Evolutionary conservation across 352 stramenopile genomes (phyloP).

Genomic region (Phytophthora pisi): DNA sequence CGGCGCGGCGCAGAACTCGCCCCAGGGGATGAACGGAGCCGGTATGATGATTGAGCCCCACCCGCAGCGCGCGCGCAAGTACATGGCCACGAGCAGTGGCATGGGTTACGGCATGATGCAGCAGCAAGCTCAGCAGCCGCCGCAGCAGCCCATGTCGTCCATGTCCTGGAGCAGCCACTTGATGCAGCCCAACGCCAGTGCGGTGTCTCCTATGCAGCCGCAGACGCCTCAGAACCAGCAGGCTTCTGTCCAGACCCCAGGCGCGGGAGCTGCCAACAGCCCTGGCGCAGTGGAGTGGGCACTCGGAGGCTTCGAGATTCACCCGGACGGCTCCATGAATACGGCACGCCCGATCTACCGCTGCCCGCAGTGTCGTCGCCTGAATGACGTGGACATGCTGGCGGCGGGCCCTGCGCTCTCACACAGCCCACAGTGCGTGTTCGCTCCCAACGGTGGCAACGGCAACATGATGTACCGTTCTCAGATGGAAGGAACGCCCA

Average conservation of each 20-base stretch:
- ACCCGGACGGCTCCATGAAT: slow-evolving; percentile 71
- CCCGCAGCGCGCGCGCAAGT: slow-evolving; percentile 39
- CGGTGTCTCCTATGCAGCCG: slow-evolving; percentile 24
- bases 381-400: slow-evolving; percentile 79
- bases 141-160: slow-evolving; percentile 27
- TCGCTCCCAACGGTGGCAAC: slow-evolving; percentile 30
- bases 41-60: slow-evolving; percentile 31
- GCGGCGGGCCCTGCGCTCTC: slow-evolving; percentile 53
- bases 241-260: slow-evolving; percentile 28
- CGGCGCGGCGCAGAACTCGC: slow-evolving; percentile 15
- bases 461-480: slow-evolving; percentile 50
- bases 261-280: slow-evolving; percentile 21
- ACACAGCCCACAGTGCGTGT: slow-evolving; percentile 67
- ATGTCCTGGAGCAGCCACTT: slow-evolving; percentile 62
- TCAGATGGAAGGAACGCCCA: slow-evolving; percentile 51
- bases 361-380: slow-evolving; percentile 65
- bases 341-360: slow-evolving; percentile 77
- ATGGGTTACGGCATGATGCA: slow-evolving; percentile 47
- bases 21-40: slow-evolving; percentile 23
- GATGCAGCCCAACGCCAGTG: slow-evolving; percentile 38
- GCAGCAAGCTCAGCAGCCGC: slow-evolving; percentile 15
- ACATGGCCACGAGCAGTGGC: slow-evolving; percentile 28
- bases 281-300: slow-evolving; percentile 65
- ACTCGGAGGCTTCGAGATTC: slow-evolving; percentile 81
- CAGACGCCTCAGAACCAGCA: slow-evolving; percentile 28